phyloP scores from a whole-genome alignment of 768 basidiomycete species.

The Amanita pseudoporphyria region DNA sequence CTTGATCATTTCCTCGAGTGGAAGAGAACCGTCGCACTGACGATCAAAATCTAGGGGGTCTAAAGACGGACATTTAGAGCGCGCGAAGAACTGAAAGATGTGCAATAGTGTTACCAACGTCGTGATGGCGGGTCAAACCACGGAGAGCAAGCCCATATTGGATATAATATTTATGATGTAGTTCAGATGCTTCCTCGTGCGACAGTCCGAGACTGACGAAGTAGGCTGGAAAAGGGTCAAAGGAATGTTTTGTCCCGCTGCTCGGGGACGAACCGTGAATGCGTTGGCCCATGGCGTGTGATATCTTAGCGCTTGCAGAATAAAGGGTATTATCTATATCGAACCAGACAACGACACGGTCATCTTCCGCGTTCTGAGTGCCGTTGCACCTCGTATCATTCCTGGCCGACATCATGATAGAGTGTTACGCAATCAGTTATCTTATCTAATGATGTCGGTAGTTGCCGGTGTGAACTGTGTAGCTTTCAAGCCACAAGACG shows the following conservation, averaged over 20 bases:
- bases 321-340: conserved; percentile 90
- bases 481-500: conserved; percentile 34
- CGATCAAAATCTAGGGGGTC: conserved; percentile 80
- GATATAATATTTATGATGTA: conserved; percentile 67
- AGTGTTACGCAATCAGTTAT: conserved; percentile 10
- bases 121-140: conserved; percentile 67
- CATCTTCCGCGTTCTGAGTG: conserved; percentile 25
- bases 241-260: not conserved
- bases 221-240: conserved; percentile 39
- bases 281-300: conserved; percentile 67
- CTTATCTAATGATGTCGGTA: conserved; percentile 25
- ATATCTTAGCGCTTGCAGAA: conserved; percentile 64
- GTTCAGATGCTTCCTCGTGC: conserved; percentile 55
- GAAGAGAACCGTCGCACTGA: conserved; percentile 77
- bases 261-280: conserved; percentile 49
- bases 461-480: conserved; percentile 30
- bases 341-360: conserved; percentile 60
- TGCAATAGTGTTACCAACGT: conserved; percentile 45
- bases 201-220: conserved; percentile 62
- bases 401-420: not conserved
- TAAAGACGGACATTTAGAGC: conserved; percentile 2
- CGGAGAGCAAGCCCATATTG: conserved; percentile 79
- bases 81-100: not conserved
- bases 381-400: not conserved
- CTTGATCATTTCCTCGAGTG: conserved; percentile 69